Base-by-base conservation (phyloP, 2,329 filamentous ascomycete species). In the Fusarium globosum region DNA sequence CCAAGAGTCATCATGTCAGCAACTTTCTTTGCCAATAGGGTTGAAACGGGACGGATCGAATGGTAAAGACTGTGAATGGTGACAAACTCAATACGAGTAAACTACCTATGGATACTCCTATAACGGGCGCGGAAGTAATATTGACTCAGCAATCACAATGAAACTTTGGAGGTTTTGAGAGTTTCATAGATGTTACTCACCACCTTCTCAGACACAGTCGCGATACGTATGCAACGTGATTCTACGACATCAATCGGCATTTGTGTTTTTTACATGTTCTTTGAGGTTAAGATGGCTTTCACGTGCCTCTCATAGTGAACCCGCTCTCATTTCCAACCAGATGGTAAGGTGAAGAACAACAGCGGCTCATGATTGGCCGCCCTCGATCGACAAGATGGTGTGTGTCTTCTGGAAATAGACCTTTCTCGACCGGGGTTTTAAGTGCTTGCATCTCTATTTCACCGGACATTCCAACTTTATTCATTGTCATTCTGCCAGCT, bases 361-460 rank as follows among this genome's bases (percentile, higher is more conserved):
- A 36, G 28, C 33, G 56, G 15, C 33, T 41, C 55, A 65, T 76
- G 74, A 76, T 76, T 75, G 74, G 74, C 28, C 39, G 38, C 58
- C 61, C 42, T n/a, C 23, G 43, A 64, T 67, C 49, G 41, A 60
- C 58, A 39, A 46, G 67, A 61, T 56, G 67, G 55, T 45, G 42
- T 41, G 41, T 43, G 56, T 61, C 42, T 65, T n/a, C 62, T 53
- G 65, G 49, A 73, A 75, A 73, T 73, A 72, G 62, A 57, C 68
- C 60, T 60, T 42, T 56, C 52, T 46, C 15, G 75, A 77, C 75
- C 71, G 35, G 75, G 75, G 75, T 61, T 77, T 77, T 75, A 77
- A 77, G 75, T 77, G 75, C 75, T 77, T 77, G 75, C 75, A 77
- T 76, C 48, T 51, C 12, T 51, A 62, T 62, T 57, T 36, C 45